phyloP scores from a whole-genome alignment of 495 filamentous ascomycete genomes.

The Gamarada debralockiae region DNA sequence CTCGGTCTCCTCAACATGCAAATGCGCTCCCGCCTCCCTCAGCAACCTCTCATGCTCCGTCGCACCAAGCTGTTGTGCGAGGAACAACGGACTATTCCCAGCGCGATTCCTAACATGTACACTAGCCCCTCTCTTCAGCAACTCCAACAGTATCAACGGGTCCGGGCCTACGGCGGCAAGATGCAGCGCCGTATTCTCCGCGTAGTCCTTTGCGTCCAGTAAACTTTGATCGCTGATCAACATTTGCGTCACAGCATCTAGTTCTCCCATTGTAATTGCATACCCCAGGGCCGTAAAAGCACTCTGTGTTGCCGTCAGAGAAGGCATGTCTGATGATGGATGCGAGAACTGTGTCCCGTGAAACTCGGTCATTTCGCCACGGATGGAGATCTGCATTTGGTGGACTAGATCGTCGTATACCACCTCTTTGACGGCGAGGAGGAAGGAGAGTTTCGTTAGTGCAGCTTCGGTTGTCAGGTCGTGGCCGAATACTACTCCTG shows the following conservation, averaged over 20 bases:
- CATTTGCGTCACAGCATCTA: constrained; percentile 58
- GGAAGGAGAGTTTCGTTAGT: constrained; percentile 87
- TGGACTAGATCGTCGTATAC: constrained; percentile 56
- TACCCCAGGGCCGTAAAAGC: constrained; percentile 74
- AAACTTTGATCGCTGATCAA: constrained; percentile 64
- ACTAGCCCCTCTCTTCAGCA: constrained; percentile 74
- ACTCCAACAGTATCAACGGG: constrained; percentile 59
- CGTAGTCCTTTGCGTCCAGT: constrained; percentile 65
- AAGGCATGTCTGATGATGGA: constrained; percentile 43
- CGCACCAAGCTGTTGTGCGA: constrained; percentile 56
- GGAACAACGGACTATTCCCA: constrained; percentile 77
- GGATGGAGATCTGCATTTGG: constrained; percentile 71
- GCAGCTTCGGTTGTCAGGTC: constrained; percentile 95
- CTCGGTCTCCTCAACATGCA: constrained; percentile 59
- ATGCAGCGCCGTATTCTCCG: constrained; percentile 79
- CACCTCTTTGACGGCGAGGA: constrained; percentile 67
- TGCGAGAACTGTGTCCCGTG: constrained; percentile 62
- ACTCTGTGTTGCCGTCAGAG: constrained; percentile 39
- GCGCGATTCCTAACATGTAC: constrained; percentile 82
- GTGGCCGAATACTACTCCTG: constrained; percentile 87
- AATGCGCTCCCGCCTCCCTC: constrained; percentile 64
- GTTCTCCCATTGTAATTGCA: constrained; percentile 71
- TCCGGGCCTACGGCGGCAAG: constrained; percentile 43
- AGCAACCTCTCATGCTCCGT: constrained; percentile 61
- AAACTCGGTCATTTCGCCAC: constrained; percentile 84